Base-by-base conservation (phyloP, 805 yeast genomes). In the Spathaspora girioi region DNA sequence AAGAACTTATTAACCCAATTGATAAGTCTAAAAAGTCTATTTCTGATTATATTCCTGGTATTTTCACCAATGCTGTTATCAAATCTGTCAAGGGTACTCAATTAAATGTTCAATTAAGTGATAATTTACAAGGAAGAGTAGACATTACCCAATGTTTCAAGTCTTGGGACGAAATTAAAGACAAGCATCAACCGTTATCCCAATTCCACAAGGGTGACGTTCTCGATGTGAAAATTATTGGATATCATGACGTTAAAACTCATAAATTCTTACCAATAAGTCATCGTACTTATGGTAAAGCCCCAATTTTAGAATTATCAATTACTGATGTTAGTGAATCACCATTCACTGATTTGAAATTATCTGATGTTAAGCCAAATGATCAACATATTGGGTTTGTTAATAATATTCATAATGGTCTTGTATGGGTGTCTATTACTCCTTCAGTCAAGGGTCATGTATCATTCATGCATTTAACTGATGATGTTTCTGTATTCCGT, bases 91-190 rank as follows among this genome's bases (percentile, higher is more conserved):
- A 87, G 63, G 82, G 80, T 31, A 82, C 89, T 5, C 94, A 89
- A 69, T 71, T 92, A 57, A 84, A 84, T 59, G 87, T 92, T 17
- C 79, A 79, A 47, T 72, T 91, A 45, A 91, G 94, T 49, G 94
- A 86, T 53, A 84, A 87, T 62, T 73, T 83, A 54, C 87, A 81
- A 59, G 97, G 96, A 38, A 81, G 96, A 64, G 69, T 92, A 52
- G 96, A 89, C 59, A 75, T 86, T 15, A 79, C 91, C 15, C 87
- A 90, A 67, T 71, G 87, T 40, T 87, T 80, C 67, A 83, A 81
- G 49, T 57, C 66, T 0, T 66, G 72, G 53, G 67, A 71, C 2
- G 85, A 81, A 27, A 86, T 91, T 45, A 68, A 75, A 49, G 83
- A 89, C 61, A 65, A 67, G 18, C 75, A 71, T 53, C 71, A 77